Evolutionary conservation across 2,329 filamentous ascomycete species (phyloP).

Genomic region (Penicillium sp.): DNA sequence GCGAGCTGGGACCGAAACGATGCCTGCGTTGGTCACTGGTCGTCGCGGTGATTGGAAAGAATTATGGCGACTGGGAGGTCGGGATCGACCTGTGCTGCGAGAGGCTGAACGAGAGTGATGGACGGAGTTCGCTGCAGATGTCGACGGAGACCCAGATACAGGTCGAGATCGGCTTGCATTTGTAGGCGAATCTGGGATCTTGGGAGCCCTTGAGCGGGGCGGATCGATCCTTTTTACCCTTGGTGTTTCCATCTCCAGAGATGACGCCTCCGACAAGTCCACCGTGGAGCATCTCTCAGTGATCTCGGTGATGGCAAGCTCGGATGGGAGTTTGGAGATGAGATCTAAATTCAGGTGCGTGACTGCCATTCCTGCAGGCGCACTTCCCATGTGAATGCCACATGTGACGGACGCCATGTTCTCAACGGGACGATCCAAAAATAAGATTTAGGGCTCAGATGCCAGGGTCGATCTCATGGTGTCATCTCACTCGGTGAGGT

Average conservation of each 20-base stretch:
- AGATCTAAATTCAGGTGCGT: constrained; percentile 4
- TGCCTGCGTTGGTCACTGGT: constrained; percentile 22
- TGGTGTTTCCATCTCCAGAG: constrained; percentile 17
- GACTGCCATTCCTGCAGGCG: neutral
- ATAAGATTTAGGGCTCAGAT: neutral
- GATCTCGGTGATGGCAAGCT: constrained; percentile 15
- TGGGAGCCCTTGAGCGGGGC: neutral
- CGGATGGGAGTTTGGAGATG: constrained; percentile 12
- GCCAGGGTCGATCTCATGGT: neutral
- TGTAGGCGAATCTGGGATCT: constrained; percentile 7
- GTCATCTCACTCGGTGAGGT: neutral
- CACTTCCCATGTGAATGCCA: constrained; percentile 16
- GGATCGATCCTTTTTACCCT: constrained; percentile 17
- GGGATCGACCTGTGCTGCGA: constrained; percentile 33
- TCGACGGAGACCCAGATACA: constrained; percentile 31
- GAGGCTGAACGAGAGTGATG: constrained; percentile 35
- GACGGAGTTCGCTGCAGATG: constrained; percentile 28
- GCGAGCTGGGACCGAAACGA: constrained; percentile 25
- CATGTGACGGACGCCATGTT: constrained; percentile 31
- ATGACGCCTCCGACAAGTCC: neutral
- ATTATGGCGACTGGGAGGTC: constrained; percentile 28
- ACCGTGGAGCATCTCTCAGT: neutral
- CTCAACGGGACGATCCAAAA: neutral
- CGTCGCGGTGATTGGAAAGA: constrained; percentile 32
- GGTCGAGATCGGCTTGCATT: constrained; percentile 17